Conservation (phyloP, 1,139 yeast species). For the Kurtzmaniella quercitrusa region DNA sequence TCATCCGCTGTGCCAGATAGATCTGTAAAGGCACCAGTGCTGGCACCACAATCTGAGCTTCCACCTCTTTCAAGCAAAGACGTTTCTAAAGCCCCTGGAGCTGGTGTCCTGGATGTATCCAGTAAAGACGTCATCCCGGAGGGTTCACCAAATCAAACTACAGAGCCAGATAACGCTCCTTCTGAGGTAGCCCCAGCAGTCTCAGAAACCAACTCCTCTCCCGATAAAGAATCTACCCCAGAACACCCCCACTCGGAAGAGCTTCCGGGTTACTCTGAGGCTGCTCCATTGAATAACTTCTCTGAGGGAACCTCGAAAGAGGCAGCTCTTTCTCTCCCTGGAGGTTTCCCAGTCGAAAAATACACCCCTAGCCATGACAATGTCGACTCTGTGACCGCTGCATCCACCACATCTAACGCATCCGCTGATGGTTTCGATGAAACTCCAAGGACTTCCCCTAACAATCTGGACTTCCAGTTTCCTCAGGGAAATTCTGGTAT, state of each 20-base stretch:
- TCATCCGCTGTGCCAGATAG: neutral
- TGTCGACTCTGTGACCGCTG: slow-evolving; percentile 22
- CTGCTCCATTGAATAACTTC: slow-evolving; percentile 3
- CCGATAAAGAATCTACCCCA: neutral
- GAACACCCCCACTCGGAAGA: neutral
- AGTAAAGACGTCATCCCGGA: too few species aligned
- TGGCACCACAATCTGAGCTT: neutral
- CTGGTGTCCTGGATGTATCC: neutral
- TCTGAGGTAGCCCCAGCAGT: too few species aligned
- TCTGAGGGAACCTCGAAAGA: neutral
- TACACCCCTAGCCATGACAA: slow-evolving; percentile 9
- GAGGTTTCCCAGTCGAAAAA: slow-evolving; percentile 5
- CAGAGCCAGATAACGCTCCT: neutral
- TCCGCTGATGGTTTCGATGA: slow-evolving; percentile 33
- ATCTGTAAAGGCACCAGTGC: neutral
- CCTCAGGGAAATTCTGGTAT: slow-evolving; percentile 41
- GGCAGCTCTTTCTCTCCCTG: neutral
- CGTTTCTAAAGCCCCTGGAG: neutral
- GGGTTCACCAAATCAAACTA: neutral
- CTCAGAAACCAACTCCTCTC: too few species aligned
- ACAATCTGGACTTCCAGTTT: slow-evolving; percentile 49
- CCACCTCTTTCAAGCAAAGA: neutral
- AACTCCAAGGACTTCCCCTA: slow-evolving; percentile 57
- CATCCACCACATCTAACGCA: slow-evolving; percentile 34
- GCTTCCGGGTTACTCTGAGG: slow-evolving; percentile 6